A percentile compares a stretch with the other conserved stretches of the same genome.
phyloP scores from a whole-genome alignment of 23 red algal genomes.

The Gracilariopsis chorda region DNA sequence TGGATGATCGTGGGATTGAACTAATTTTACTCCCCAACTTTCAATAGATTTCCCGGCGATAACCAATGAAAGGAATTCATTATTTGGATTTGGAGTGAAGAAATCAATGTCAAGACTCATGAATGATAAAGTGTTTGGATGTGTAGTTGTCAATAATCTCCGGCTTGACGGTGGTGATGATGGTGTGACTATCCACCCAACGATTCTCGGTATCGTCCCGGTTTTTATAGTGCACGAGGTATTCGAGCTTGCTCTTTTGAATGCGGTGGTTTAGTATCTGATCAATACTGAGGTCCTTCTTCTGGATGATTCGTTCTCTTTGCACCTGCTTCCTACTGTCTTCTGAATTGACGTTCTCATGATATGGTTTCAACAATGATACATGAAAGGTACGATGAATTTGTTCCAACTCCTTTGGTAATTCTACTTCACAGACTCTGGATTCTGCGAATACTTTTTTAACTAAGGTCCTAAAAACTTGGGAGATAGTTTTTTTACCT shows the following conservation, averaged over 20 bases:
- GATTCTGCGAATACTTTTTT: neutral
- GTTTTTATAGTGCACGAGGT: slow-evolving; percentile 1
- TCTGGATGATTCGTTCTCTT: neutral
- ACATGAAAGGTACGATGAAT: neutral
- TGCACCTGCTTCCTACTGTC: too few species aligned
- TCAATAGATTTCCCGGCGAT: too few species aligned
- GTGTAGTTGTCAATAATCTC: neutral
- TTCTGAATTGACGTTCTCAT: too few species aligned
- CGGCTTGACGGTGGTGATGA: neutral
- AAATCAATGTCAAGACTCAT: too few species aligned
- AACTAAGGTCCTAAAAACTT: neutral
- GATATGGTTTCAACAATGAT: neutral
- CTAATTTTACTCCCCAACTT: too few species aligned
- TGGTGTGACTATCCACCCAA: neutral
- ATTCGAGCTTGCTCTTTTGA: neutral
- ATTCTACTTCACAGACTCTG: neutral
- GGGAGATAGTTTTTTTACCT: neutral
- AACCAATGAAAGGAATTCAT: too few species aligned
- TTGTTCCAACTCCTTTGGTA: neutral
- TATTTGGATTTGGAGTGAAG: too few species aligned
- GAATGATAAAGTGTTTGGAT: too few species aligned
- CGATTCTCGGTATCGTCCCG: neutral
- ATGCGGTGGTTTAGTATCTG: neutral
- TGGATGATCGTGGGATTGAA: too few species aligned
- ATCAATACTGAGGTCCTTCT: neutral